Conservation (phyloP, 164 flowering plant genomes). For the Kalanchoe fedtschenkoi region DNA sequence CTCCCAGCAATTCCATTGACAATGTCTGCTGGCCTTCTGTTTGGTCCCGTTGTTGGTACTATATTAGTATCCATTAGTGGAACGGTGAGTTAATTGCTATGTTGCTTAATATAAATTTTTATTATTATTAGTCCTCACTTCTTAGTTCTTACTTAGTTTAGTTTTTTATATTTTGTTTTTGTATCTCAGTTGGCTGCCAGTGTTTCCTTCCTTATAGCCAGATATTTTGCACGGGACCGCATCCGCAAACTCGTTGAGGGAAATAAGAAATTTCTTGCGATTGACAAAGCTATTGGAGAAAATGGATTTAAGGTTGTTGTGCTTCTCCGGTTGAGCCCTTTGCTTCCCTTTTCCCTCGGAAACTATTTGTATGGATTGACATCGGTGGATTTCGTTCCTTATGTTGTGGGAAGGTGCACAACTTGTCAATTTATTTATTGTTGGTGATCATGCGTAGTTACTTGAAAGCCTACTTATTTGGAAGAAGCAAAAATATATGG, state of each 20-base stretch:
- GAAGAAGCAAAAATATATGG: not conserved
- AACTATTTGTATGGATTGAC: constrained; percentile 95
- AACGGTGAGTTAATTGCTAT: constrained; percentile 48
- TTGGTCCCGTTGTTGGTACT: constrained; percentile 76
- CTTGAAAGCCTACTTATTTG: not conserved
- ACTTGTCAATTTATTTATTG: not conserved
- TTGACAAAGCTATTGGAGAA: constrained; percentile 98
- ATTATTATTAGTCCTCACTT: not conserved
- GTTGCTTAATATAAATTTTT: not conserved
- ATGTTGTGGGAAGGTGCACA: constrained; percentile 83
- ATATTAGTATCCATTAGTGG: constrained; percentile 93
- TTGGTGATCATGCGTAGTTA: not conserved
- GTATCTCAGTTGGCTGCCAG: constrained; percentile 81
- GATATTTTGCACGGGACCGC: constrained; percentile 99
- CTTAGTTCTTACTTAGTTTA: not conserved
- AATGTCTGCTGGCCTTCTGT: constrained; percentile 96
- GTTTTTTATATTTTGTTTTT: no score
- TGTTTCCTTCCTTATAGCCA: constrained; percentile 89
- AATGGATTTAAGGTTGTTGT: constrained; percentile 94
- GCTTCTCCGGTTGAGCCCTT: constrained; percentile 90
- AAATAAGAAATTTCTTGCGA: constrained; percentile 92
- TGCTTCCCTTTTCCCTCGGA: constrained; percentile 94
- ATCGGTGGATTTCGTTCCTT: constrained; percentile 88
- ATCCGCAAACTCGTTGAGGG: constrained; percentile 90
- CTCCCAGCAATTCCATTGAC: constrained; percentile 98